A percentile compares a stretch with the other conserved stretches of the same genome.
Evolutionary conservation across 2,329 filamentous ascomycete species (phyloP).

Genomic region (Davidsoniella eucalypti): DNA sequence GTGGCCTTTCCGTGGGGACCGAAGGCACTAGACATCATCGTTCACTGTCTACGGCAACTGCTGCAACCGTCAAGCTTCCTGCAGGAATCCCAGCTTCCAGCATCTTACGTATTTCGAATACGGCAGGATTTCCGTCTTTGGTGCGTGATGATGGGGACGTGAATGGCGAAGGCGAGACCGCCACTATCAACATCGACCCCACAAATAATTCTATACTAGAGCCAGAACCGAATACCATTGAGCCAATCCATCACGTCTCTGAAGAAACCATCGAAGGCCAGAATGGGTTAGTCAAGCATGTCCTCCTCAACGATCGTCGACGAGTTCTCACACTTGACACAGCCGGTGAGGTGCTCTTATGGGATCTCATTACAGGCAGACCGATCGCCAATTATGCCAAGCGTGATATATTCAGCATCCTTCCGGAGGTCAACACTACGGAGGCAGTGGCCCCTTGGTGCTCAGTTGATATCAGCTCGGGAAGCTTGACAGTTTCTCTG

Average conservation of each 20-base stretch:
- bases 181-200: conserved; percentile 29
- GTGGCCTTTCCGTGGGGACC: background rate
- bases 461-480: conserved; percentile 82
- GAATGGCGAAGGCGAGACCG: conserved; percentile 29
- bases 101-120: conserved; percentile 69
- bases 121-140: conserved; percentile 53
- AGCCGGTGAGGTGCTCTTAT: conserved; percentile 82
- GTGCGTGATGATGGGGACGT: conserved; percentile 20
- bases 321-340: conserved; percentile 85
- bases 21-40: conserved; percentile 2
- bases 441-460: conserved; percentile 95
- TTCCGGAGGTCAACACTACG: conserved; percentile 67
- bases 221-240: conserved; percentile 19
- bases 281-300: conserved; percentile 86
- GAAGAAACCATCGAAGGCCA: conserved; percentile 85
- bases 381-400: conserved; percentile 89
- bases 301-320: conserved; percentile 76
- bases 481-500: conserved; percentile 74
- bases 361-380: conserved; percentile 83
- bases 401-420: conserved; percentile 81
- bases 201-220: background rate
- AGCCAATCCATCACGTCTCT: conserved; percentile 52
- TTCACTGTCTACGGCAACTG: conserved; percentile 5
- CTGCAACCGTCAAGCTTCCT: conserved; percentile 20
- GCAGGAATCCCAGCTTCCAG: conserved; percentile 57